Evolutionary conservation across 495 filamentous ascomycete species (phyloP).

Genomic region (Aspergillus haitiensis): DNA sequence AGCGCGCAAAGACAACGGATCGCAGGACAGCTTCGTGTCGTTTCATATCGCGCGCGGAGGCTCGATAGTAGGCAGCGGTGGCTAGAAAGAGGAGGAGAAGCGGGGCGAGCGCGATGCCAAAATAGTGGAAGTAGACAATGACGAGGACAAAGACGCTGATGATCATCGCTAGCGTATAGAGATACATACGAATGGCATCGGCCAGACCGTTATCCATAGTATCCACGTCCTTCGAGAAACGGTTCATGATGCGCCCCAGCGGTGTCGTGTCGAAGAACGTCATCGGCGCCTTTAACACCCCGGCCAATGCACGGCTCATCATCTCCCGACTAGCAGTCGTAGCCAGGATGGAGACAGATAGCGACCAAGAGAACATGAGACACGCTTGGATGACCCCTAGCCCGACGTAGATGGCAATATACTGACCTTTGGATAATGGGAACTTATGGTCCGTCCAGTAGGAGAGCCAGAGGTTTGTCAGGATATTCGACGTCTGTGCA

Average conservation of each 20-base stretch:
- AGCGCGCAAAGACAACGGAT: conserved; percentile 95
- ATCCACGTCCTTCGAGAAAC: conserved; percentile 70
- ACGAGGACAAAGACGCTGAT: conserved; percentile 63
- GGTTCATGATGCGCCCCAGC: conserved; percentile 91
- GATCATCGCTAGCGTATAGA: background rate
- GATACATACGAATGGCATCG: background rate
- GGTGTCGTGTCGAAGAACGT: conserved; percentile 98
- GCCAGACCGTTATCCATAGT: conserved; percentile 1
- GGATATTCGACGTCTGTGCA: conserved; percentile 77
- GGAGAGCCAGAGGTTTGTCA: conserved; percentile 88
- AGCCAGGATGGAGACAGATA: conserved; percentile 89
- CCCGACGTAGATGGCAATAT: conserved; percentile 84
- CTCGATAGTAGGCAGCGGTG: conserved; percentile 72
- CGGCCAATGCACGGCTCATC: conserved; percentile 27
- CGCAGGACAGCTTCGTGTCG: conserved; percentile 89
- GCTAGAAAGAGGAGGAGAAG: background rate
- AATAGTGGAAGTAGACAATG: conserved; percentile 84
- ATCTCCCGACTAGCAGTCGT: conserved; percentile 92
- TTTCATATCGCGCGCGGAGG: conserved; percentile 93
- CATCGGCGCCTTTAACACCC: conserved; percentile 97
- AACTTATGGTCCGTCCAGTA: conserved; percentile 78
- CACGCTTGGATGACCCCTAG: background rate
- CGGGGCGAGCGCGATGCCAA: conserved; percentile 38
- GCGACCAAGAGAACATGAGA: conserved; percentile 62
- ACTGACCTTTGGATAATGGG: conserved; percentile 69